Conservation (phyloP, 192 early-diverging fungal species). For the Coemansia sp. region DNA sequence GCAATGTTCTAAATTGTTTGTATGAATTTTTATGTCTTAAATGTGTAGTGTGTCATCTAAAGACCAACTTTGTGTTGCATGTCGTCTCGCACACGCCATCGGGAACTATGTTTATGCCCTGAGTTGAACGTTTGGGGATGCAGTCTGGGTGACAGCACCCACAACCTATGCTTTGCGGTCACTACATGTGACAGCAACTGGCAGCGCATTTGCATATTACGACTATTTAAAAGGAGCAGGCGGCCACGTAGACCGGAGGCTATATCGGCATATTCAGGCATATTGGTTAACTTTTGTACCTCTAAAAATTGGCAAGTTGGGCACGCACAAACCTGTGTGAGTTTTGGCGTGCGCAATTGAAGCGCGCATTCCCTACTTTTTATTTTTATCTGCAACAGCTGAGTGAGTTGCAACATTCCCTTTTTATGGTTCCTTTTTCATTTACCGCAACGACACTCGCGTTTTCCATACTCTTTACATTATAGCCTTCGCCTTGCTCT, state of each 20-base stretch:
- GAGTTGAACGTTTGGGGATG: background rate
- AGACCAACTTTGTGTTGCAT: constrained; percentile 44
- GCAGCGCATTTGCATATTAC: no score
- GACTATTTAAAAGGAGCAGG: no score
- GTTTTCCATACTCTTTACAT: background rate
- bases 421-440: no score
- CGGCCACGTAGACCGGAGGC: no score
- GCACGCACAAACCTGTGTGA: background rate
- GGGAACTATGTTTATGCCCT: constrained; percentile 40
- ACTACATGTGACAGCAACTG: no score
- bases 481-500: constrained; percentile 8
- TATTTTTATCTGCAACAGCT: background rate
- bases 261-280: no score
- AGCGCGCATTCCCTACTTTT: background rate
- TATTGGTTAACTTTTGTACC: no score
- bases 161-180: no score
- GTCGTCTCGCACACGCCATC: constrained; percentile 39
- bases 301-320: no score
- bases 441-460: no score
- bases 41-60: constrained; percentile 41
- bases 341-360: no score
- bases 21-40: background rate
- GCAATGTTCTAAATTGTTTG: background rate
- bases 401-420: no score
- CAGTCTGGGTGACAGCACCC: background rate